A percentile compares a stretch with the other conserved stretches of the same genome.
phyloP scores from a whole-genome alignment of 2,329 filamentous ascomycete genomes.

The Boeremia exigua region DNA sequence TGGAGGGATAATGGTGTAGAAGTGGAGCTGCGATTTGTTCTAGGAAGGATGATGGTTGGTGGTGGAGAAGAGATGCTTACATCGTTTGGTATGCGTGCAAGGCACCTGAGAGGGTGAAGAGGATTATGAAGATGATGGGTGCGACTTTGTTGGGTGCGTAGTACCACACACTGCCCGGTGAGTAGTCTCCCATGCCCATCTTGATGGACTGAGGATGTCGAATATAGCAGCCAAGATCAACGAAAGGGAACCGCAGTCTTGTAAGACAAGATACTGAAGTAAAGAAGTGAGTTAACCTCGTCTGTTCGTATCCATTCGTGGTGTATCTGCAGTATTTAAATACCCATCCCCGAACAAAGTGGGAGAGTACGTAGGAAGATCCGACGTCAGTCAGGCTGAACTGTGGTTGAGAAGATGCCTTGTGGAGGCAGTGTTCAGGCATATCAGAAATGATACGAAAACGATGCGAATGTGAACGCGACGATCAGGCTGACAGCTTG shows the following conservation, averaged over 20 bases:
- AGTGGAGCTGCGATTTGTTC: no score
- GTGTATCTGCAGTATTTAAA: not conserved
- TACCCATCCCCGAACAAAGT: not conserved
- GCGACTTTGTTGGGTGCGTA: constrained; percentile 63
- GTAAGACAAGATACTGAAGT: not conserved
- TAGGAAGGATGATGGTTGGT: no score
- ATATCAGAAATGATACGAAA: not conserved
- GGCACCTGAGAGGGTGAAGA: constrained; percentile 56
- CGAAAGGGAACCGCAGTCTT: not conserved
- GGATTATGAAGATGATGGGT: constrained; percentile 59
- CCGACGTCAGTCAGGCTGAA: not conserved
- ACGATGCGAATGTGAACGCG: not conserved
- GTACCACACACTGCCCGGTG: constrained; percentile 44
- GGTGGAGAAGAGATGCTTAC: constrained; percentile 56
- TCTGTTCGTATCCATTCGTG: not conserved
- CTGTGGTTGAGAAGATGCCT: not conserved
- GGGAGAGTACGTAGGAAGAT: not conserved
- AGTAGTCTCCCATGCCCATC: constrained; percentile 45
- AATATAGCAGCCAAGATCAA: not conserved
- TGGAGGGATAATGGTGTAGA: no score
- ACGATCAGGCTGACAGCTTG: constrained; percentile 4
- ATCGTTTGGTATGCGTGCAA: constrained; percentile 62
- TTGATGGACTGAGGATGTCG: constrained; percentile 5
- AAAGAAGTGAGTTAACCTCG: not conserved
- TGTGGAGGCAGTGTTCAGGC: constrained; percentile 1